These are phyloP conservation scores for Fusarium liriodendri DNA, from an alignment of 2,329 filamentous ascomycete genomes.

Conservation along the genomic window DNA sequence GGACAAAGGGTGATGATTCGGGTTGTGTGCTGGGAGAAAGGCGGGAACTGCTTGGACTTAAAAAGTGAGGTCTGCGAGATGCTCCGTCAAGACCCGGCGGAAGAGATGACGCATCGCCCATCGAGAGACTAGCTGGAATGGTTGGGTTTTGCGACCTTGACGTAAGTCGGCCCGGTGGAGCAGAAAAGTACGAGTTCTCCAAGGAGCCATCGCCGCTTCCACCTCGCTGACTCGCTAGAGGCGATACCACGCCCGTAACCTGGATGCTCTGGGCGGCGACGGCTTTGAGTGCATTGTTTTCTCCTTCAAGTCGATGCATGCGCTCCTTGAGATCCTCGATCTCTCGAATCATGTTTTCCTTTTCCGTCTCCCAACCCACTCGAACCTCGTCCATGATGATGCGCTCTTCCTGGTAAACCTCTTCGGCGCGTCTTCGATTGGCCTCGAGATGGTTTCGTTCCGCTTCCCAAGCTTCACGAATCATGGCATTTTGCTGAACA, in stretches of 20 bases:
- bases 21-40: constrained; percentile 50
- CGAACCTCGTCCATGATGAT: constrained; percentile 65
- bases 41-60: constrained; percentile 45
- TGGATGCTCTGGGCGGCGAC: constrained; percentile 45
- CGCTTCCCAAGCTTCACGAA: constrained; percentile 63
- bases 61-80: constrained; percentile 50
- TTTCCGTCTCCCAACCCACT: constrained; percentile 59
- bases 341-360: constrained; percentile 53
- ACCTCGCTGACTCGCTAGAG: constrained; percentile 43
- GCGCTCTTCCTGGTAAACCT: constrained; percentile 67
- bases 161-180: constrained; percentile 27
- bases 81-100: constrained; percentile 50
- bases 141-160: constrained; percentile 33
- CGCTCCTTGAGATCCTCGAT: constrained; percentile 56
- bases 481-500: constrained; percentile 55
- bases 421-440: constrained; percentile 63
- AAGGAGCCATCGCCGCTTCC: constrained; percentile 40
- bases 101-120: constrained; percentile 40
- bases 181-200: constrained; percentile 39
- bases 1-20: constrained; percentile 51
- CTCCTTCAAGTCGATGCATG: constrained; percentile 50
- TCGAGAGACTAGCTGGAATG: constrained; percentile 31
- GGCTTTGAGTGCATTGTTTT: constrained; percentile 50
- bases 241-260: constrained; percentile 46
- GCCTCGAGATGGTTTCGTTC: constrained; percentile 66